Evolutionary conservation across 768 basidiomycete species (phyloP).

Genomic region (Amanita rimosa): DNA sequence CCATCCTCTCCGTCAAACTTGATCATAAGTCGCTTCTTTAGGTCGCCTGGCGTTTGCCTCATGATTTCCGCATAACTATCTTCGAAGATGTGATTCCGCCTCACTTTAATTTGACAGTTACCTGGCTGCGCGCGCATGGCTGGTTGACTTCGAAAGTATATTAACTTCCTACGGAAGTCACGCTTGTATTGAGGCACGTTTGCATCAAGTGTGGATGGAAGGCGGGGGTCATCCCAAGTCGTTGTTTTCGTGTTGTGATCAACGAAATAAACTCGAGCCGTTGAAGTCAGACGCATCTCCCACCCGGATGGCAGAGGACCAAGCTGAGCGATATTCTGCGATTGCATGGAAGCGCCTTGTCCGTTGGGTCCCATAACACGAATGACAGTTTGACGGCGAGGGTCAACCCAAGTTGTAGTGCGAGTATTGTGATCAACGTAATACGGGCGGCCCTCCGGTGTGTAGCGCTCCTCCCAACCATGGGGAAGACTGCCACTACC

Average conservation of each 20-base stretch:
- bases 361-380: conserved; percentile 95
- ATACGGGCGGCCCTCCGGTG: conserved; percentile 95
- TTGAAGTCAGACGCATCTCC: conserved; percentile 99
- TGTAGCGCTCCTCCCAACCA: conserved; percentile 99
- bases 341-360: conserved; percentile 78
- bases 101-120: conserved; percentile 98
- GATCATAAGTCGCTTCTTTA: conserved; percentile 99
- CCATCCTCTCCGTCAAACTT: conserved; percentile 99
- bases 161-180: conserved; percentile 97
- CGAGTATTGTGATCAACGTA: conserved; percentile 99
- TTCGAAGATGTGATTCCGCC: conserved; percentile 97
- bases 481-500: conserved; percentile 86
- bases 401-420: conserved; percentile 99
- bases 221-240: conserved; percentile 97
- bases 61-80: conserved; percentile 99
- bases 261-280: conserved; percentile 98
- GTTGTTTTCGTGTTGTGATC: conserved; percentile 99
- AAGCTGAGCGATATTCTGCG: conserved; percentile 92
- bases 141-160: conserved; percentile 98
- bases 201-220: conserved; percentile 89
- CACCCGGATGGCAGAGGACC: conserved; percentile 96
- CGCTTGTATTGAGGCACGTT: conserved; percentile 99
- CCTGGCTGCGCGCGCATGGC: conserved; percentile 97
- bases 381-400: conserved; percentile 90
- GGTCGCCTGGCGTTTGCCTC: conserved; percentile 95